A percentile compares a stretch with the other conserved stretches of the same genome.
These are phyloP conservation scores for Coprinopsis sp. DNA, from an alignment of 768 basidiomycete genomes.

Conservation along the genomic window DNA sequence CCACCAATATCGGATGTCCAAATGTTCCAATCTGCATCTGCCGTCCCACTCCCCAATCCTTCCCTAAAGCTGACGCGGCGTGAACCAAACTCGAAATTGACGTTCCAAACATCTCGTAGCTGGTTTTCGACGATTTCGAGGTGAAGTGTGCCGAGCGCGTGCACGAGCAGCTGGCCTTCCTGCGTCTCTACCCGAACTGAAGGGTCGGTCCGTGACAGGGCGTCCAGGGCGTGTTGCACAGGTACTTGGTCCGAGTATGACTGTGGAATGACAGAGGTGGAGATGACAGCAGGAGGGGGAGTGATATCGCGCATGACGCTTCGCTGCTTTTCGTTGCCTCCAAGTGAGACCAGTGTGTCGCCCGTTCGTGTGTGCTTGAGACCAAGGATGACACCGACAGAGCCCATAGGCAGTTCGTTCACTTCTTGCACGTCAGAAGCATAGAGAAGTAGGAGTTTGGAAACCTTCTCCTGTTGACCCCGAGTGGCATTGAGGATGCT, in stretches of 20 bases:
- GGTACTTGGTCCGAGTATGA: constrained; percentile 75
- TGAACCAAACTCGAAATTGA: constrained; percentile 68
- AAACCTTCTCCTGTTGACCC: constrained; percentile 65
- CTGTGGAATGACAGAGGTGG: constrained; percentile 75
- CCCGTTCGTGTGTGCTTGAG: constrained; percentile 83
- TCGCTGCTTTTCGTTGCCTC: constrained; percentile 32
- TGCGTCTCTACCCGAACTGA: constrained; percentile 75
- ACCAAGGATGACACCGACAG: constrained; percentile 81
- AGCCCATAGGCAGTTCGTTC: constrained; percentile 73
- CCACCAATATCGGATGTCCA: constrained; percentile 68
- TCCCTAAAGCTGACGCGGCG: constrained; percentile 83
- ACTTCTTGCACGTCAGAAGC: constrained; percentile 75
- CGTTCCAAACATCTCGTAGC: constrained; percentile 75
- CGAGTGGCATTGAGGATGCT: constrained; percentile 60
- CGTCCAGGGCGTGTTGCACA: constrained; percentile 68
- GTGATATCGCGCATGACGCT: constrained; percentile 56
- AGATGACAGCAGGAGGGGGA: constrained; percentile 81
- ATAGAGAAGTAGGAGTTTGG: constrained; percentile 74
- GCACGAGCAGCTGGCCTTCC: constrained; percentile 79
- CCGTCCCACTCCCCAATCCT: constrained; percentile 32
- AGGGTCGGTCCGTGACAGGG: constrained; percentile 83
- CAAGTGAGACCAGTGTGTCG: constrained; percentile 68
- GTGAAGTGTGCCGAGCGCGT: constrained; percentile 82
- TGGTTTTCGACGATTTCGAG: constrained; percentile 88
- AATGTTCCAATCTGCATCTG: constrained; percentile 30